A percentile compares a stretch with the other conserved stretches of the same genome.
Conservation (phyloP, 169 alveolate genomes). For the Babesia sp. region DNA sequence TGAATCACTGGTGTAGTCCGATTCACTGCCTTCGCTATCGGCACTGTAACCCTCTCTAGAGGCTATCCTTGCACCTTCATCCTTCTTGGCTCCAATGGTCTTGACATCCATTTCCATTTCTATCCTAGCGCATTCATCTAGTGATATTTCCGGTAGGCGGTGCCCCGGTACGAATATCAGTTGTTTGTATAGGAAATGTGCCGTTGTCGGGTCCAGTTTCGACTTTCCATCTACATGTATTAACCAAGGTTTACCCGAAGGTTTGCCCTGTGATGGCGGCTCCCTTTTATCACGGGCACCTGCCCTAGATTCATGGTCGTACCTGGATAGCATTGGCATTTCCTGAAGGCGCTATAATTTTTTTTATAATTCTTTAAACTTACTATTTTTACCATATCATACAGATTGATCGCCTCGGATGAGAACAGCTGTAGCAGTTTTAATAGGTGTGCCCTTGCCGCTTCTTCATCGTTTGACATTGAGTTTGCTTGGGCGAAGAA, state of each 20-base stretch:
- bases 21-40: slow-evolving; percentile 17
- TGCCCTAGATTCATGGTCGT: background rate
- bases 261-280: background rate
- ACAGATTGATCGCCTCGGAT: slow-evolving; percentile 30
- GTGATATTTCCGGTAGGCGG: slow-evolving; percentile 72
- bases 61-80: background rate
- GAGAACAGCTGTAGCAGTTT: slow-evolving; percentile 33
- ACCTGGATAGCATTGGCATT: slow-evolving; percentile 34
- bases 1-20: slow-evolving; percentile 20
- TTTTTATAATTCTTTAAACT: background rate
- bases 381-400: slow-evolving; percentile 41
- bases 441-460: slow-evolving; percentile 16
- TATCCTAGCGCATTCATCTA: slow-evolving; percentile 79
- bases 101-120: slow-evolving; percentile 74
- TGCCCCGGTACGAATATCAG: slow-evolving; percentile 67
- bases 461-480: slow-evolving; percentile 18
- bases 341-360: slow-evolving; percentile 16
- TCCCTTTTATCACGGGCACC: background rate
- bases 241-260: slow-evolving; percentile 49
- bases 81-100: background rate
- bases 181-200: slow-evolving; percentile 39
- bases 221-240: slow-evolving; percentile 38
- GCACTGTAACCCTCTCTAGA: background rate
- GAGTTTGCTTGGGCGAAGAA: slow-evolving; percentile 15
- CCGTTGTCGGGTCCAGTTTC: slow-evolving; percentile 55